Conservation (phyloP, 805 yeast genomes). For the Blastobotrys terrestris region DNA sequence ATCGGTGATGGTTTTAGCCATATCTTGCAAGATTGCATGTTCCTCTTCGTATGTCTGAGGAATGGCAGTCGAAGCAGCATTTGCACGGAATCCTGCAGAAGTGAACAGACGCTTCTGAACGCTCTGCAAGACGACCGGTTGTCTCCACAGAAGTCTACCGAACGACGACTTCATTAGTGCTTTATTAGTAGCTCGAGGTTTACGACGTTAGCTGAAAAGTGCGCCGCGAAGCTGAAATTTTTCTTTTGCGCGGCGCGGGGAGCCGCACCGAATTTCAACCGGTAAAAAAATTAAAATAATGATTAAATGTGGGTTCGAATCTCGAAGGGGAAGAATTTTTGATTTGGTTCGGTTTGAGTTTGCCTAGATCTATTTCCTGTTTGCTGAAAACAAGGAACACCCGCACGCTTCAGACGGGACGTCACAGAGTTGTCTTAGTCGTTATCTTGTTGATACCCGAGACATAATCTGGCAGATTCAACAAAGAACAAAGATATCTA, state of each 20-base stretch:
- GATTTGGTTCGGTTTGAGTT: too few relatives aligned
- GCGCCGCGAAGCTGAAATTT: not conserved
- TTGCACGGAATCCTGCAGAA: not conserved
- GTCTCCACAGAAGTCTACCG: not conserved
- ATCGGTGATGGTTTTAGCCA: slow-evolving; percentile 25
- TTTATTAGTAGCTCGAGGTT: not conserved
- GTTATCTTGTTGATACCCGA: too few relatives aligned
- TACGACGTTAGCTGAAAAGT: not conserved
- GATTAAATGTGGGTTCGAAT: too few relatives aligned
- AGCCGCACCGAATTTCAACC: too few relatives aligned
- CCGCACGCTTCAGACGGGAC: too few relatives aligned
- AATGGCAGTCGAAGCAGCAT: not conserved
- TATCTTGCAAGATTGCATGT: slow-evolving; percentile 22
- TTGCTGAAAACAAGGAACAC: too few relatives aligned
- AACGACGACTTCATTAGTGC: not conserved
- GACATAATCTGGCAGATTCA: too few relatives aligned
- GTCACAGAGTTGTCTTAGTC: too few relatives aligned
- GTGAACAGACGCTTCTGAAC: slow-evolving; percentile 1
- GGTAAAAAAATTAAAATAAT: too few relatives aligned
- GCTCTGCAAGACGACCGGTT: not conserved
- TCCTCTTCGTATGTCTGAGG: slow-evolving; percentile 26
- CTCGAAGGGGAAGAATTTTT: too few relatives aligned
- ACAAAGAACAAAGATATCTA: too few relatives aligned
- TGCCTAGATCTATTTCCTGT: too few relatives aligned
- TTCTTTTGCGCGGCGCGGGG: not conserved